Percentiles rank a stretch among this genome's conserved stretches.
Evolutionary conservation across 129 eudicot species (phyloP).

Genomic region (Deinandra increscens): DNA sequence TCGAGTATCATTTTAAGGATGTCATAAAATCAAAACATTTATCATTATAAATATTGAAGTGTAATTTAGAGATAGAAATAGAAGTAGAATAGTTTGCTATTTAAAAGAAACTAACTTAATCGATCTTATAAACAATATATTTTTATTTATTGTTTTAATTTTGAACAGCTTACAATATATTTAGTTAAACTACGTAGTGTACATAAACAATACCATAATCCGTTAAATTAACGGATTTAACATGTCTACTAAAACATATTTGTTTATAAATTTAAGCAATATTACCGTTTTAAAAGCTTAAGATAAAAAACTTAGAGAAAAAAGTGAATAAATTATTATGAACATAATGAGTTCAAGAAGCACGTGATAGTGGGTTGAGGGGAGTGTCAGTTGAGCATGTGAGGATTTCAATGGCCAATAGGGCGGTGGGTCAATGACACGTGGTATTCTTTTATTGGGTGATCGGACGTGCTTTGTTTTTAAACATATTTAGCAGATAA

Average conservation of each 20-base stretch:
- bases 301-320: not conserved
- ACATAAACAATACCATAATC: not conserved
- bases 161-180: not conserved
- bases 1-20: no score
- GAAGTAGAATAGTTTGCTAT: no score
- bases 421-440: conserved; percentile 44
- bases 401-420: conserved; percentile 30
- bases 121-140: not conserved
- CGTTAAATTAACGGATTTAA: not conserved
- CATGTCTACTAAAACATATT: not conserved
- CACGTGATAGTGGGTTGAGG: conserved; percentile 45
- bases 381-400: conserved; percentile 44
- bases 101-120: no score
- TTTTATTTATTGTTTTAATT: not conserved
- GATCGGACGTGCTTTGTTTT: conserved; percentile 19
- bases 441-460: conserved; percentile 8
- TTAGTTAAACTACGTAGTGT: no score
- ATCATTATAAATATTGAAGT: no score
- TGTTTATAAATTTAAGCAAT: not conserved
- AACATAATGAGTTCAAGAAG: conserved; percentile 28
- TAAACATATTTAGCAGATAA: not conserved
- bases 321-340: not conserved
- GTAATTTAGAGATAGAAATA: no score
- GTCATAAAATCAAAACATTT: no score
- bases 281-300: not conserved